These are phyloP conservation scores for Aspergillus felis DNA, from an alignment of 2,329 filamentous ascomycete genomes.

Conservation along the genomic window DNA sequence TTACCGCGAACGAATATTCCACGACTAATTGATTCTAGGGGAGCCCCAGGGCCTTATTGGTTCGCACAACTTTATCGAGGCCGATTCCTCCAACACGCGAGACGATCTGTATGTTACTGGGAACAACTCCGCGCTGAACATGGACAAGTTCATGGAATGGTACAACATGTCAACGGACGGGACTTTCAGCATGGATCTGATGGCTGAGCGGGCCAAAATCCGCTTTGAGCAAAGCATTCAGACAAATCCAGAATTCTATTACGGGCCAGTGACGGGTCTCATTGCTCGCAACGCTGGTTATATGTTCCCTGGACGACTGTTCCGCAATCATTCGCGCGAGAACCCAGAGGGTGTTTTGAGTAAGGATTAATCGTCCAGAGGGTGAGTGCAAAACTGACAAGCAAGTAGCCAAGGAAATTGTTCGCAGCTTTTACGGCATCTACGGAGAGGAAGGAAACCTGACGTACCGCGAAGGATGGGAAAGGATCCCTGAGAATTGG, in stretches of 20 bases:
- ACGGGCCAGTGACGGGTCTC: slow-evolving; percentile 50
- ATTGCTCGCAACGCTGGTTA: slow-evolving; percentile 49
- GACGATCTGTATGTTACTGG: slow-evolving; percentile 52
- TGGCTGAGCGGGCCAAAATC: slow-evolving; percentile 42
- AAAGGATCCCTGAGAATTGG: slow-evolving; percentile 53
- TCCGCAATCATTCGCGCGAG: slow-evolving; percentile 44
- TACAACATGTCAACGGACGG: slow-evolving; percentile 41
- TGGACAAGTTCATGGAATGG: slow-evolving; percentile 49
- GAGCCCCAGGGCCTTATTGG: slow-evolving; percentile 47
- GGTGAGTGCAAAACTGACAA: slow-evolving; percentile 4
- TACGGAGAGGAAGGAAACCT: slow-evolving; percentile 40
- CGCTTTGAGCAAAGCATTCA: slow-evolving; percentile 48
- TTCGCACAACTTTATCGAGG: slow-evolving; percentile 55
- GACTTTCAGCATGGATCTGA: slow-evolving; percentile 40
- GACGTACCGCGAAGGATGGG: slow-evolving; percentile 46
- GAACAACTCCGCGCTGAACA: slow-evolving; percentile 50
- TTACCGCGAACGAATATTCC: not conserved
- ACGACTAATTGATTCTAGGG: slow-evolving; percentile 21
- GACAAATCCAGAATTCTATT: slow-evolving; percentile 54
- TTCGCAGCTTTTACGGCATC: slow-evolving; percentile 49
- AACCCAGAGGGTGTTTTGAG: slow-evolving; percentile 36
- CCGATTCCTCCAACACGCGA: slow-evolving; percentile 51
- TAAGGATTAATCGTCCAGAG: slow-evolving; percentile 16
- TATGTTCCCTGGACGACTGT: slow-evolving; percentile 42
- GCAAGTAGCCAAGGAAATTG: slow-evolving; percentile 34